These are phyloP conservation scores for Tetradesmus obliquus DNA, from an alignment of 139 green algal species.

Conservation along the genomic window DNA sequence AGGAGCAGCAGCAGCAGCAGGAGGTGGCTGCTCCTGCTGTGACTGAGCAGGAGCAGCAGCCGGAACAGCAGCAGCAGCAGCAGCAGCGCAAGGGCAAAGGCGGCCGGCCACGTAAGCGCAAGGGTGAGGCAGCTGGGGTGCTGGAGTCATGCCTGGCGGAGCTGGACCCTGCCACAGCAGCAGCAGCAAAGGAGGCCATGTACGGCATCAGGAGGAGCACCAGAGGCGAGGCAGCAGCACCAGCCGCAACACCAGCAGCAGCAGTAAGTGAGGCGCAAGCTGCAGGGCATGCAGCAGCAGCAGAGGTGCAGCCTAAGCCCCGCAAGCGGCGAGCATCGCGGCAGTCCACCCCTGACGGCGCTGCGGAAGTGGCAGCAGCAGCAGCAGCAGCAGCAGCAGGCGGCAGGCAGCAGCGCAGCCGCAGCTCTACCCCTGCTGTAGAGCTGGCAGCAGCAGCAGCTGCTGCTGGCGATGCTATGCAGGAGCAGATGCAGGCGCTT, in stretches of 20 bases:
- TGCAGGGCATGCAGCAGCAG: not conserved
- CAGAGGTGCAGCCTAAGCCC: not conserved
- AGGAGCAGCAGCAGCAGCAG: not conserved
- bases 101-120: not conserved
- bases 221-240: not conserved
- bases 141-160: not conserved
- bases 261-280: not conserved
- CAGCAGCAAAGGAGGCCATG: not conserved
- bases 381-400: conserved; percentile 1
- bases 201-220: not conserved
- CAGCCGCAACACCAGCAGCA: not conserved
- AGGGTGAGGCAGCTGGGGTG: not conserved
- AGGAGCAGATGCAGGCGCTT: conserved; percentile 16
- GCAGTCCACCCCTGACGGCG: not conserved
- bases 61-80: not conserved
- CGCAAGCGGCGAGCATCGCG: not conserved
- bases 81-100: not conserved
- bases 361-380: not conserved
- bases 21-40: not conserved
- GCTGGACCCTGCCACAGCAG: conserved; percentile 10
- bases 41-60: not conserved
- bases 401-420: not conserved
- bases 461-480: not conserved
- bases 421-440: not conserved
- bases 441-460: conserved; percentile 2